Percentiles rank a stretch among this genome's conserved stretches.
phyloP scores from a whole-genome alignment of 73 alveolate genomes.

The Tetrahymena malaccensis region DNA sequence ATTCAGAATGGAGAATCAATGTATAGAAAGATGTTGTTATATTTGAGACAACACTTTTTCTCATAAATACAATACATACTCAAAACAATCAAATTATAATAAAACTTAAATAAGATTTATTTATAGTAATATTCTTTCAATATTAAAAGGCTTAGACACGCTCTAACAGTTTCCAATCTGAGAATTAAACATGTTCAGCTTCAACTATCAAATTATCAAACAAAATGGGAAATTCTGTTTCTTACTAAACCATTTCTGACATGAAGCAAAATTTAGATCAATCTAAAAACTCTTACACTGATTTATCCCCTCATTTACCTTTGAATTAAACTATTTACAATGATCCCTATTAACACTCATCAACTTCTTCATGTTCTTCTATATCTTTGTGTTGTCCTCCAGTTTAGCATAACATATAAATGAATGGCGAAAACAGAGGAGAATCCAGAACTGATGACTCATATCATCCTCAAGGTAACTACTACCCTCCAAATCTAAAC shows the following conservation, averaged over 20 bases:
- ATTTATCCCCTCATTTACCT: not conserved
- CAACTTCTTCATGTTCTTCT: not conserved
- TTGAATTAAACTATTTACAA: not conserved
- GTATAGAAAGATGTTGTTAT: not conserved
- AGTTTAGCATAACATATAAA: not conserved
- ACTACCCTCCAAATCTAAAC: not conserved
- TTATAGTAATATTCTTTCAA: not conserved
- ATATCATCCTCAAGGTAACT: not conserved
- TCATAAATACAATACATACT: not conserved
- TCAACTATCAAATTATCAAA: not conserved
- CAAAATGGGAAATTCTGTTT: not conserved
- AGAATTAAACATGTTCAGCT: not conserved
- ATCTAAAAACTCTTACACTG: not conserved
- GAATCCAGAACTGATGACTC: not conserved
- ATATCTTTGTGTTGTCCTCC: not conserved
- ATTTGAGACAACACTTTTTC: not conserved
- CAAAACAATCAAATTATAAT: not conserved
- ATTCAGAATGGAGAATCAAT: not conserved
- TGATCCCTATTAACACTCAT: not conserved
- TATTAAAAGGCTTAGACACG: not conserved
- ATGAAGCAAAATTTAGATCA: not conserved
- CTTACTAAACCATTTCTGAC: not conserved
- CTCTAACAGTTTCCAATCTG: not conserved
- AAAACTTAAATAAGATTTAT: not conserved
- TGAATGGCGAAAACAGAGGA: not conserved